These are phyloP conservation scores for Tricholoma saponaceum DNA, from an alignment of 768 basidiomycete genomes.

Conservation along the genomic window DNA sequence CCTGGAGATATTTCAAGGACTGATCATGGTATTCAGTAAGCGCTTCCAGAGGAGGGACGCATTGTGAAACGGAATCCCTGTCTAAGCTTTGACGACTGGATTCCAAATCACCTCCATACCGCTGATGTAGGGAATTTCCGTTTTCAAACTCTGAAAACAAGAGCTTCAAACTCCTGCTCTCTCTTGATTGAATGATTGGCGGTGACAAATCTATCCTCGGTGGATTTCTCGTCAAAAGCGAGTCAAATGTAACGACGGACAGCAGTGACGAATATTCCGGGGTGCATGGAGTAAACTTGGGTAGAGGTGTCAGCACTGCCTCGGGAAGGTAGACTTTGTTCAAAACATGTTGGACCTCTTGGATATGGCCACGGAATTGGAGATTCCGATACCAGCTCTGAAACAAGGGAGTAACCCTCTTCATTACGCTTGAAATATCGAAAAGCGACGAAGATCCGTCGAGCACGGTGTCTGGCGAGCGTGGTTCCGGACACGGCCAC, in stretches of 20 bases:
- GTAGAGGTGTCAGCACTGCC: not conserved
- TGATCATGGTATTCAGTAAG: constrained; percentile 2
- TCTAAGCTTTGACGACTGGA: not conserved
- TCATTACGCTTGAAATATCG: not conserved
- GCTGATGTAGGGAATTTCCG: not conserved
- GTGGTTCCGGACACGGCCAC: constrained; percentile 16
- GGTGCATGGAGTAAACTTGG: not conserved
- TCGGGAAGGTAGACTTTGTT: not conserved
- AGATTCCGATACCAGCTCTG: constrained; percentile 11
- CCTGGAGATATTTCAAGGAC: not conserved
- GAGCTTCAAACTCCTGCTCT: not conserved
- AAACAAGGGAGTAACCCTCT: constrained; percentile 1
- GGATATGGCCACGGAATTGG: constrained; percentile 9
- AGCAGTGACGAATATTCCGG: not conserved
- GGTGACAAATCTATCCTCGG: not conserved
- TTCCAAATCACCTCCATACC: not conserved
- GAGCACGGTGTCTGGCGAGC: not conserved
- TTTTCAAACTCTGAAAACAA: not conserved
- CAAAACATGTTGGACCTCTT: constrained; percentile 11
- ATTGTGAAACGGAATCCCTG: not conserved
- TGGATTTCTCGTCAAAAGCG: not conserved
- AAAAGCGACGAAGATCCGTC: not conserved
- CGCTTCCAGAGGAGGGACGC: not conserved
- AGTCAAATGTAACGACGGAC: not conserved
- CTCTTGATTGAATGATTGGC: too few species aligned